Evolutionary conservation across 2,329 filamentous ascomycete genomes (phyloP).

Genomic region (Cladosporium sp.): DNA sequence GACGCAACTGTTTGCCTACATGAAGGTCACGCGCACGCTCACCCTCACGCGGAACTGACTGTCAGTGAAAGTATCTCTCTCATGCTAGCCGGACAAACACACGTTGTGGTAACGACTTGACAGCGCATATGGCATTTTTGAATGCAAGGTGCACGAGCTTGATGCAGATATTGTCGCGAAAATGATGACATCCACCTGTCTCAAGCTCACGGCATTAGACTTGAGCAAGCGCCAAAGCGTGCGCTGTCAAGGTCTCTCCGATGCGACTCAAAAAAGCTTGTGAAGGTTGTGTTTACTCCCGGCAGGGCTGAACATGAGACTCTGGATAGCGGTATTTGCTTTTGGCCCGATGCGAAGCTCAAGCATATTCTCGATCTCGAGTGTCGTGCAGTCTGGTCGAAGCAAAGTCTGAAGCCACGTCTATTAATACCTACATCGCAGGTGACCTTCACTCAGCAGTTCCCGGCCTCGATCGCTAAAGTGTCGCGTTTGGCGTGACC

Average conservation of each 20-base stretch:
- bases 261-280: background rate
- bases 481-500: too few relatives aligned
- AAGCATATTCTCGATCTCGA: background rate
- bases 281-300: background rate
- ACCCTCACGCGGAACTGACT: background rate
- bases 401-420: background rate
- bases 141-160: background rate
- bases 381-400: background rate
- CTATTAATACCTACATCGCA: background rate
- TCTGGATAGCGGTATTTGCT: background rate
- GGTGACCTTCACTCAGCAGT: background rate
- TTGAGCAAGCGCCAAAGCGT: background rate
- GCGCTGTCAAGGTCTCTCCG: background rate
- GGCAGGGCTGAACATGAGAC: background rate
- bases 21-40: background rate
- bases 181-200: background rate
- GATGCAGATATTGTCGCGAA: background rate
- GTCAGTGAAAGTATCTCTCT: background rate
- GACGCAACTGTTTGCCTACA: background rate
- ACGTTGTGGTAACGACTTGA: background rate
- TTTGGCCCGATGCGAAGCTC: background rate
- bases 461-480: too few relatives aligned
- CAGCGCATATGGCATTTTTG: background rate
- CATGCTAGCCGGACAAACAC: background rate
- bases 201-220: background rate